Conservation (phyloP, 2,329 filamentous ascomycete species). For the Fusarium verrucosum region DNA sequence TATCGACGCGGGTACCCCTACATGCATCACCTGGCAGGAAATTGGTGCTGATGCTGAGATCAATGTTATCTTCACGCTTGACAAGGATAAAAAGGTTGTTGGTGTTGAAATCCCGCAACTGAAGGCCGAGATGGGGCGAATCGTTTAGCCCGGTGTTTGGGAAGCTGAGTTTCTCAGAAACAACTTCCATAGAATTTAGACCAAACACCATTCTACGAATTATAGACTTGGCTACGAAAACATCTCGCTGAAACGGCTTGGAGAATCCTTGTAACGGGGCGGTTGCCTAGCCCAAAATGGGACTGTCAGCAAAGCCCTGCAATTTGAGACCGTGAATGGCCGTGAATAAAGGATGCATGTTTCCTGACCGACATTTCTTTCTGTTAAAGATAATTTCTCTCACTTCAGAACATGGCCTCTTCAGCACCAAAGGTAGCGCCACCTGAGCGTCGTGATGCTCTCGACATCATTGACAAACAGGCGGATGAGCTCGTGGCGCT, state of each 20-base stretch:
- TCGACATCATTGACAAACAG: slow-evolving; percentile 44
- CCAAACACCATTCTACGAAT: no score
- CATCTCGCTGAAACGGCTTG: neutral
- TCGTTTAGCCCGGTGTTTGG: no score
- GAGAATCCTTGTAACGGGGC: slow-evolving; percentile 18
- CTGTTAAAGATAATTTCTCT: neutral
- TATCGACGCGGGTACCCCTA: slow-evolving; percentile 47
- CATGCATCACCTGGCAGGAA: slow-evolving; percentile 48
- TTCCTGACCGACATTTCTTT: no score
- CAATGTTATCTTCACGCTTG: slow-evolving; percentile 7
- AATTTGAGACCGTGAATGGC: neutral
- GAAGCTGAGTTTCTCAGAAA: neutral
- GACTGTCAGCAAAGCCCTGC: neutral
- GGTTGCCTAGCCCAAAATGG: slow-evolving; percentile 11
- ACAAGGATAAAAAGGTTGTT: neutral
- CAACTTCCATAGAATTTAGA: no score
- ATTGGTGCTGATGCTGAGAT: slow-evolving; percentile 22
- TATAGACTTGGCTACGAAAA: neutral
- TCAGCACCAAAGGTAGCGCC: slow-evolving; percentile 25
- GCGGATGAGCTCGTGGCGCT: slow-evolving; percentile 49
- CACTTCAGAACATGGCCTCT: slow-evolving; percentile 17
- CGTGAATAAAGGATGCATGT: no score
- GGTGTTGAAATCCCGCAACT: slow-evolving; percentile 21
- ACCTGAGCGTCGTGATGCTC: slow-evolving; percentile 24
- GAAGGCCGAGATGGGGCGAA: neutral